phyloP scores from a whole-genome alignment of 225 moss, liverwort and hornwort species.

The Pseudisothecium myosuroides region DNA sequence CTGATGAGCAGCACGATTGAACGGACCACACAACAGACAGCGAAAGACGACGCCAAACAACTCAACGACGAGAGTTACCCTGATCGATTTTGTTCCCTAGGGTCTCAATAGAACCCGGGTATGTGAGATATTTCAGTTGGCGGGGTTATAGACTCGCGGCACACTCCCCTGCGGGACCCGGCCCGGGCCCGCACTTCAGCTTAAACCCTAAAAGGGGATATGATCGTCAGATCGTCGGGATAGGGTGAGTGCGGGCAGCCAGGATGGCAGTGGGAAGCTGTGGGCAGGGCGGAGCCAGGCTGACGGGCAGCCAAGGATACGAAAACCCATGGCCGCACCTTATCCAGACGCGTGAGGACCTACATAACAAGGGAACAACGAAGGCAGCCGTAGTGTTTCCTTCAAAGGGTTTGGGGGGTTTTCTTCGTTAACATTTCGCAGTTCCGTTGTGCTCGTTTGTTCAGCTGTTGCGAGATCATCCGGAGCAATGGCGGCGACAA shows the following conservation, averaged over 20 bases:
- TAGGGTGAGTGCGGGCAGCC: slow-evolving; percentile 2
- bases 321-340: neutral
- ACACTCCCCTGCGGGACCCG: neutral
- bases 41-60: neutral
- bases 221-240: neutral
- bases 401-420: slow-evolving; percentile 5
- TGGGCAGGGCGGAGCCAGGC: slow-evolving; percentile 11
- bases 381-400: neutral
- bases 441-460: neutral
- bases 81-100: neutral
- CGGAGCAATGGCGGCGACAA: slow-evolving; percentile 27
- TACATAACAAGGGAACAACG: neutral
- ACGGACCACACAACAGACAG: neutral
- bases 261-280: neutral
- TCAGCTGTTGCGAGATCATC: neutral
- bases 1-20: neutral
- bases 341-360: slow-evolving; percentile 3
- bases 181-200: neutral
- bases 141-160: neutral
- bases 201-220: neutral
- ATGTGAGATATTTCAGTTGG: neutral
- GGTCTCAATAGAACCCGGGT: neutral
- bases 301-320: neutral
- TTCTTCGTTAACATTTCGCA: neutral
- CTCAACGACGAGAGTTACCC: neutral